Conservation (phyloP, 495 filamentous ascomycete species). For the Pyrenula massariospora region DNA sequence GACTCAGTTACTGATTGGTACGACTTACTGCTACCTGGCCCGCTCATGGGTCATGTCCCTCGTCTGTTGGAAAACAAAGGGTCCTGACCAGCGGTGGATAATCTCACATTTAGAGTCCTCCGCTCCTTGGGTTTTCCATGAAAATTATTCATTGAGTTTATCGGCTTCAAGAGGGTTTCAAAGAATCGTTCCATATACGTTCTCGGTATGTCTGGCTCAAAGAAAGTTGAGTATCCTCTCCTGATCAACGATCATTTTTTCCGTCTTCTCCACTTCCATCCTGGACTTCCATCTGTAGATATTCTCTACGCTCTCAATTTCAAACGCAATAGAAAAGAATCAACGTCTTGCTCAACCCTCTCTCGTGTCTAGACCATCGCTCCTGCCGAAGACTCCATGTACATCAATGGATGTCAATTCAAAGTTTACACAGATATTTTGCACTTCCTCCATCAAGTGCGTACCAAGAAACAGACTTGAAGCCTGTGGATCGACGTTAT, state of each 20-base stretch:
- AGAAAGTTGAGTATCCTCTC: neutral
- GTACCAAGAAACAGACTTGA: neutral
- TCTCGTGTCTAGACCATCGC: neutral
- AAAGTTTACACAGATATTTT: neutral
- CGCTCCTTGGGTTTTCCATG: neutral
- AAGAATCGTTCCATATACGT: neutral
- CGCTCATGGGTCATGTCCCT: neutral
- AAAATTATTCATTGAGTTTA: neutral
- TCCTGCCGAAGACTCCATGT: neutral
- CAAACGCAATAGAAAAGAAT: neutral
- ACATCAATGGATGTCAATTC: neutral
- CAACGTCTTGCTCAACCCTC: neutral
- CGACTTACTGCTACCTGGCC: neutral
- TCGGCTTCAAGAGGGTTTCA: neutral
- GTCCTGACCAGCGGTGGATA: neutral
- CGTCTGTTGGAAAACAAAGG: neutral
- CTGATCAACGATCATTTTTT: neutral
- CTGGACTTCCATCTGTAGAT: neutral
- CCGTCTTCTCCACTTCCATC: neutral
- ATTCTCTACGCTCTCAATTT: neutral
- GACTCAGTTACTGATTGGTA: neutral
- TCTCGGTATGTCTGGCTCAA: neutral
- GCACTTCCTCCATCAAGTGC: neutral
- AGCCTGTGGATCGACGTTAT: neutral
- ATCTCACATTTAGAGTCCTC: neutral